Percentiles rank a stretch among this genome's conserved stretches.
These are phyloP conservation scores for Helicosporidium sp. DNA, from an alignment of 139 green algal species.

Conservation along the genomic window DNA sequence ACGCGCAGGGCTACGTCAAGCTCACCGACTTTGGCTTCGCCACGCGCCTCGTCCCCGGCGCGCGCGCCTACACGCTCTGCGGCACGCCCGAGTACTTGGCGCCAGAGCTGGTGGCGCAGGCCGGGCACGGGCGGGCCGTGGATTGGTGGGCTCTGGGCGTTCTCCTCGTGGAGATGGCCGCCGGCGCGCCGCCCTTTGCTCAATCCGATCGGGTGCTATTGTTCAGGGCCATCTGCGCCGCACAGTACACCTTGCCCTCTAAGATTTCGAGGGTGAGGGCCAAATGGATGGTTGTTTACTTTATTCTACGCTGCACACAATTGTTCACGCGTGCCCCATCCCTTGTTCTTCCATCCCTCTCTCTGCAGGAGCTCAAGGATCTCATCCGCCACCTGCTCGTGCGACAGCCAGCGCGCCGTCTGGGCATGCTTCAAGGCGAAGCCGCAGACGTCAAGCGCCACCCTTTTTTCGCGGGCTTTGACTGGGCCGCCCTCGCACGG, in stretches of 20 bases:
- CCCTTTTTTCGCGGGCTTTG: conserved; percentile 70
- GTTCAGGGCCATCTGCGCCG: conserved; percentile 60
- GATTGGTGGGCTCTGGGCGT: conserved; percentile 86
- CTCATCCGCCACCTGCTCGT: conserved; percentile 58
- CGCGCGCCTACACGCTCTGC: conserved; percentile 78
- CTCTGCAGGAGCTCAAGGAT: conserved; percentile 40
- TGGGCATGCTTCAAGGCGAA: conserved; percentile 39
- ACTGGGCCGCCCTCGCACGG: conserved; percentile 55
- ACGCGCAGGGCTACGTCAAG: conserved; percentile 40
- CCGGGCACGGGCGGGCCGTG: conserved; percentile 51
- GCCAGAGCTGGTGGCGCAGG: conserved; percentile 66
- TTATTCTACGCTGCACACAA: too few species aligned
- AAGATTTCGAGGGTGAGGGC: conserved; percentile 49
- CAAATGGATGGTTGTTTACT: too few species aligned
- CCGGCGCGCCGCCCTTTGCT: conserved; percentile 67
- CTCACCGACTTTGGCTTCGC: conserved; percentile 83
- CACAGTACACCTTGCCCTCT: conserved; percentile 34
- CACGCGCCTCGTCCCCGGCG: conserved; percentile 45
- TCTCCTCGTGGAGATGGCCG: conserved; percentile 74
- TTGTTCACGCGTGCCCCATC: too few species aligned
- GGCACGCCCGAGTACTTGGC: conserved; percentile 91
- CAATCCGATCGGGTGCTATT: conserved; percentile 60
- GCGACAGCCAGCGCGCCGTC: conserved; percentile 39
- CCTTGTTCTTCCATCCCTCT: not conserved
- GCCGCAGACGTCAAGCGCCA: conserved; percentile 55